phyloP scores from a whole-genome alignment of 2,329 filamentous ascomycete genomes.

The Magnaporthiopsis rhizophila region DNA sequence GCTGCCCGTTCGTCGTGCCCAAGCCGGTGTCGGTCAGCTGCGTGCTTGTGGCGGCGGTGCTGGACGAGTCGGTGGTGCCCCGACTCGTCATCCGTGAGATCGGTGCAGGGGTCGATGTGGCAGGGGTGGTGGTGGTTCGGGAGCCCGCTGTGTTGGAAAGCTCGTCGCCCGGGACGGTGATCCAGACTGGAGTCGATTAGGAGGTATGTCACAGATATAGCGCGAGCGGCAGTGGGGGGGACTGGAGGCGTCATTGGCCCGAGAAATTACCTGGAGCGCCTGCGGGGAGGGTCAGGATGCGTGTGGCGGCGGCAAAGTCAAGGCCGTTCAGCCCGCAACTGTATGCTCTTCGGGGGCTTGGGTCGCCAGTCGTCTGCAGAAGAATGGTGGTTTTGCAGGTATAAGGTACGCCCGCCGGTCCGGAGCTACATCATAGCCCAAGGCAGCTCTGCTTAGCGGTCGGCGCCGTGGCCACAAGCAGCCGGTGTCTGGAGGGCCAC shows the following conservation, averaged over 20 bases:
- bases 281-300: background rate
- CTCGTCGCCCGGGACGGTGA: background rate
- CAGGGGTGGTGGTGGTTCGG: background rate
- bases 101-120: background rate
- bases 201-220: too few species aligned
- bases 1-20: background rate
- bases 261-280: background rate
- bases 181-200: too few species aligned
- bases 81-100: background rate
- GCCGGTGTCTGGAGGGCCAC: background rate
- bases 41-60: background rate
- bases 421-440: too few species aligned
- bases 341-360: too few species aligned
- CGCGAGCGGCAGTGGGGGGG: too few species aligned
- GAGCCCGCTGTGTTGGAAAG: background rate
- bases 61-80: background rate
- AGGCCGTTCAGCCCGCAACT: too few species aligned
- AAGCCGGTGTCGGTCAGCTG: background rate
- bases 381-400: too few species aligned
- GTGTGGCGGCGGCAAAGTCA: too few species aligned
- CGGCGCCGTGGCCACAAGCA: background rate
- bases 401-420: too few species aligned
- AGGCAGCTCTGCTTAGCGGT: background rate
- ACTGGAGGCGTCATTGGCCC: background rate
- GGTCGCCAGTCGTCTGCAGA: too few species aligned